These are phyloP conservation scores for Penicillium maclennaniae DNA, from an alignment of 495 filamentous ascomycete genomes.

Conservation along the genomic window DNA sequence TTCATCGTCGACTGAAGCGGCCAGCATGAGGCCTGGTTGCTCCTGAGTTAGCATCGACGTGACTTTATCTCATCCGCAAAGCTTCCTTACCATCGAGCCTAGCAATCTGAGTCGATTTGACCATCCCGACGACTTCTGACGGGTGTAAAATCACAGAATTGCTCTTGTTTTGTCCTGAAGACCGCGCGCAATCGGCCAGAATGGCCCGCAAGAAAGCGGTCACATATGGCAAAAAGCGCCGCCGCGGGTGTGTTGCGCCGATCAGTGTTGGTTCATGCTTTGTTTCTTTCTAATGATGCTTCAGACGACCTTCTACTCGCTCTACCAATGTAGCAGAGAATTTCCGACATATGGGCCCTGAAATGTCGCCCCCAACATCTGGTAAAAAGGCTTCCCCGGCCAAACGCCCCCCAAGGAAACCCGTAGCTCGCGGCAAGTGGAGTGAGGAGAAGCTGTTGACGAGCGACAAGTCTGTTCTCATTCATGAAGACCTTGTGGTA, in stretches of 20 bases:
- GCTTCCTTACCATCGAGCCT: constrained; percentile 77
- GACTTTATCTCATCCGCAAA: background rate
- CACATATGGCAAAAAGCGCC: constrained; percentile 27
- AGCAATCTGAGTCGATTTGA: constrained; percentile 91
- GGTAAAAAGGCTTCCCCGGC: constrained; percentile 20
- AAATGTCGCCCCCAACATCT: constrained; percentile 20
- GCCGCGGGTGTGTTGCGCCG: constrained; percentile 15
- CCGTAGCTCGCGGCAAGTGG: constrained; percentile 35
- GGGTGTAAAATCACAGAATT: background rate
- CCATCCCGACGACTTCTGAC: constrained; percentile 56
- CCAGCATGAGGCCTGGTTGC: constrained; percentile 78
- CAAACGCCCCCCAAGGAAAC: constrained; percentile 34
- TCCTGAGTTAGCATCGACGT: constrained; percentile 22
- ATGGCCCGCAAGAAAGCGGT: constrained; percentile 40
- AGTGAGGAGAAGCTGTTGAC: constrained; percentile 52
- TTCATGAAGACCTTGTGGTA: constrained; percentile 54
- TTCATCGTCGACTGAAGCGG: constrained; percentile 90
- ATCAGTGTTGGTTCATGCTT: constrained; percentile 4
- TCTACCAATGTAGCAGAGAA: constrained; percentile 25
- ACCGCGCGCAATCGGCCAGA: constrained; percentile 17
- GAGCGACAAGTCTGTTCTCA: constrained; percentile 52
- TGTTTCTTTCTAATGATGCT: constrained; percentile 14
- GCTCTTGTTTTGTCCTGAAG: constrained; percentile 14
- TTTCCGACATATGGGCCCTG: constrained; percentile 1
- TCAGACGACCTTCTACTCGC: constrained; percentile 13